Percentiles rank a stretch among this genome's conserved stretches.
Evolutionary conservation across 441 rosid species (phyloP).

Genomic region (Rhodomyrtus psidioides): DNA sequence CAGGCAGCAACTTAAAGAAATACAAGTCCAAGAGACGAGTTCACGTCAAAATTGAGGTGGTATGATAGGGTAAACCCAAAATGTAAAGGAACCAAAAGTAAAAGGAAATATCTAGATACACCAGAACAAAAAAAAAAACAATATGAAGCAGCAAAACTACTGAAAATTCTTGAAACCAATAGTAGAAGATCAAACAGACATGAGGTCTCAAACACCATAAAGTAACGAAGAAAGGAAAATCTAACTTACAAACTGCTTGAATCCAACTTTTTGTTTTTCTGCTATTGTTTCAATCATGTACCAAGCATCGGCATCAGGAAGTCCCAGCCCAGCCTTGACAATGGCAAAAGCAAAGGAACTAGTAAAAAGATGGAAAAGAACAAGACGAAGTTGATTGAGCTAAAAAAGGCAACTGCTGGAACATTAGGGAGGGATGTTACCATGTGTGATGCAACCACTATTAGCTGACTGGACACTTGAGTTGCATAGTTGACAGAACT

Average conservation of each 20-base stretch:
- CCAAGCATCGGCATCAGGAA: slow-evolving; percentile 93
- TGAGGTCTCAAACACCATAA: background rate
- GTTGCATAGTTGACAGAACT: slow-evolving; percentile 91
- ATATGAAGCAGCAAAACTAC: background rate
- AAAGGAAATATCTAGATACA: background rate
- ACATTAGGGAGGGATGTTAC: slow-evolving; percentile 26
- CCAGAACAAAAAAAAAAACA: background rate
- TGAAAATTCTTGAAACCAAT: background rate
- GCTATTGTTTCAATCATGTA: slow-evolving; percentile 91
- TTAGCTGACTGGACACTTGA: slow-evolving; percentile 75
- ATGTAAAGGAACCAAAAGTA: background rate
- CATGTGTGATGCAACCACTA: slow-evolving; percentile 91
- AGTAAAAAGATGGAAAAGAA: background rate
- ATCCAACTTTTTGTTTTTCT: slow-evolving; percentile 82
- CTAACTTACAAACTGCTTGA: slow-evolving; percentile 66
- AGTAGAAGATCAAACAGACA: background rate
- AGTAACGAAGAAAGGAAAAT: slow-evolving; percentile 7
- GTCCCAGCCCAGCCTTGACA: slow-evolving; percentile 89
- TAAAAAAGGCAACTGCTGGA: background rate
- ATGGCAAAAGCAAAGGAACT: slow-evolving; percentile 16
- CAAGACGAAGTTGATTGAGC: background rate
- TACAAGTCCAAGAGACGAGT: background rate
- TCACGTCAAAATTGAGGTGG: background rate
- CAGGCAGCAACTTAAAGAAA: background rate
- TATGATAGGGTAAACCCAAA: background rate